phyloP scores from a whole-genome alignment of 2,329 filamentous ascomycete species.

The Didymella pomorum region DNA sequence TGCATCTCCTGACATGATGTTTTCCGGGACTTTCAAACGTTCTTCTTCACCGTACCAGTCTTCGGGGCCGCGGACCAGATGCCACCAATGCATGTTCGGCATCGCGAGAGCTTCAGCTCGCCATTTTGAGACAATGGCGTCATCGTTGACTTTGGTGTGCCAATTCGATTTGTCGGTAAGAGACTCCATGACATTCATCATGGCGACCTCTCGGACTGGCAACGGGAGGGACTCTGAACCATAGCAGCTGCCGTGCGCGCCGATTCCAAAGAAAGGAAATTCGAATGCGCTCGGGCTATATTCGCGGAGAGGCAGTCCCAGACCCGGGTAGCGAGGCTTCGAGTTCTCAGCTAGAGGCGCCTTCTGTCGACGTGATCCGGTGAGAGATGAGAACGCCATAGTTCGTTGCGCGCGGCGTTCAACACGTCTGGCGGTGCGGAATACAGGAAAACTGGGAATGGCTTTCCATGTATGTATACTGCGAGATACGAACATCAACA shows the following conservation, averaged over 20 bases:
- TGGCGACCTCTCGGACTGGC: not conserved
- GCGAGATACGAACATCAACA: not conserved
- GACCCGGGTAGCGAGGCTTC: not conserved
- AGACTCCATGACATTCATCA: not conserved
- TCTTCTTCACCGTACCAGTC: not conserved
- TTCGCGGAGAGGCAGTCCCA: not conserved
- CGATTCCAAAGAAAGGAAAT: not conserved
- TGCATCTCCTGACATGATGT: not conserved
- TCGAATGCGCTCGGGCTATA: not conserved
- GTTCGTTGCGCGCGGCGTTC: not conserved
- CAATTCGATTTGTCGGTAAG: not conserved
- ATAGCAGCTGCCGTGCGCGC: not conserved
- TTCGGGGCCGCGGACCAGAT: not conserved
- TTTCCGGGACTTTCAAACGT: not conserved
- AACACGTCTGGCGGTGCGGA: not conserved
- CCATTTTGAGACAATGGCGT: not conserved
- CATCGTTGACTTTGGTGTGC: not conserved
- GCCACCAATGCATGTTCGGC: not conserved
- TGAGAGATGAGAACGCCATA: not conserved
- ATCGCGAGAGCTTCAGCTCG: not conserved
- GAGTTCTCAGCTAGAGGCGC: not conserved
- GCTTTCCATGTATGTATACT: not conserved
- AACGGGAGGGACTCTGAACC: not conserved
- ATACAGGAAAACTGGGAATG: not conserved
- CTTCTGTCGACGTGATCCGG: not conserved